phyloP scores from a whole-genome alignment of 2,329 filamentous ascomycete genomes.

The Xylariaceae sp. region DNA sequence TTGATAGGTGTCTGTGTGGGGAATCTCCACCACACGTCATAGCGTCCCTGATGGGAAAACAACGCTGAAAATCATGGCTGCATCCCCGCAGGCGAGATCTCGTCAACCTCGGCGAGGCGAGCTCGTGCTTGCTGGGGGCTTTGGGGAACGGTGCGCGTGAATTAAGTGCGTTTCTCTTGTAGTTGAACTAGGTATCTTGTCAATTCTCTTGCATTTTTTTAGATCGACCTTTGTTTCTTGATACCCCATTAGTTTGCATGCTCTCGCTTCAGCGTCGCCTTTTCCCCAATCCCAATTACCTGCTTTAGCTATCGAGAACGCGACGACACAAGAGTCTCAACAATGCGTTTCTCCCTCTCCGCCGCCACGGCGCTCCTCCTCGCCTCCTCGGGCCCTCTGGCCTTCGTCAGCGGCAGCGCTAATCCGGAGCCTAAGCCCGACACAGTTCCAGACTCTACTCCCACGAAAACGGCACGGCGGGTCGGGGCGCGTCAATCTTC shows the following conservation, averaged over 20 bases:
- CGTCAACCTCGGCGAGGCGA: not conserved
- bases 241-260: not conserved
- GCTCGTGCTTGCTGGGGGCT: no score
- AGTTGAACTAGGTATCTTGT: not conserved
- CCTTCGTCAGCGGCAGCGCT: slow-evolving; percentile 11
- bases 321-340: not conserved
- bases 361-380: slow-evolving; percentile 20
- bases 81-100: slow-evolving; percentile 9
- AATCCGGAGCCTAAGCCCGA: slow-evolving; percentile 21
- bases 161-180: not conserved
- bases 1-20: not conserved
- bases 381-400: slow-evolving; percentile 1
- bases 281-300: no score
- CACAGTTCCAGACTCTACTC: slow-evolving; percentile 11
- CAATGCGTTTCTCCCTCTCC: slow-evolving; percentile 22
- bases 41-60: not conserved
- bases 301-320: not conserved
- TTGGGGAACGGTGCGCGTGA: no score
- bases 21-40: slow-evolving; percentile 3
- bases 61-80: not conserved
- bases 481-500: slow-evolving; percentile 21
- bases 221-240: not conserved
- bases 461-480: slow-evolving; percentile 17
- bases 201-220: not conserved
- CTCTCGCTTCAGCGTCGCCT: no score